Percentiles rank a stretch among this genome's conserved stretches.
These are phyloP conservation scores for Tolypocladium ovalisporum DNA, from an alignment of 2,329 filamentous ascomycete species.

Conservation along the genomic window DNA sequence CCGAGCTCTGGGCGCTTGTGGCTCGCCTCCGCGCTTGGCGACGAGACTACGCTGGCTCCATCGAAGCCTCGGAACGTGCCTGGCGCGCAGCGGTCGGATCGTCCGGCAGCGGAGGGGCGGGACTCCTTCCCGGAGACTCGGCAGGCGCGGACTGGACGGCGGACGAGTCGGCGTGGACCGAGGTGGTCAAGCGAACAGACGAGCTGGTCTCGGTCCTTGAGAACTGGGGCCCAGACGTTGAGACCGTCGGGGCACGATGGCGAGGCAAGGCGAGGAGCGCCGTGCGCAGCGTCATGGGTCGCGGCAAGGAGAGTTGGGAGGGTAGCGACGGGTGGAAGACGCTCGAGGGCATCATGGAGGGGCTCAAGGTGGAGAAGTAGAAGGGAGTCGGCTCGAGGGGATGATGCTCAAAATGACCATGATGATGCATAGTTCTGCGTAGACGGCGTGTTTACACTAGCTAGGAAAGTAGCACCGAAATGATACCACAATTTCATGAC, in stretches of 20 bases:
- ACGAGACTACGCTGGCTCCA: conserved; percentile 55
- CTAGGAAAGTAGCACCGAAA: not conserved
- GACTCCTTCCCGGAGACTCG: conserved; percentile 29
- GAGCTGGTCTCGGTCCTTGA: conserved; percentile 76
- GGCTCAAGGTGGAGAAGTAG: conserved; percentile 29
- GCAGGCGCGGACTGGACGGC: conserved; percentile 29
- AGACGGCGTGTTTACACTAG: not conserved
- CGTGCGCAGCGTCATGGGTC: conserved; percentile 71
- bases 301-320: conserved; percentile 75
- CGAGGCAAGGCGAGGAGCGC: conserved; percentile 80
- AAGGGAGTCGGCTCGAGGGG: no score
- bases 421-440: not conserved
- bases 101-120: conserved; percentile 30
- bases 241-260: conserved; percentile 69
- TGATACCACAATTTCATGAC: not conserved
- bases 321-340: conserved; percentile 56
- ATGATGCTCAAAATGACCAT: not conserved
- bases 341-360: conserved; percentile 46
- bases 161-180: conserved; percentile 54
- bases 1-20: conserved; percentile 67
- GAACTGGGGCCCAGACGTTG: conserved; percentile 57
- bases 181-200: conserved; percentile 67
- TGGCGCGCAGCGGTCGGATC: conserved; percentile 63
- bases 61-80: conserved; percentile 79
- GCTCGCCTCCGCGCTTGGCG: conserved; percentile 64